Evolutionary conservation across 768 basidiomycete genomes (phyloP).

Genomic region (Psilocybe azurescens): DNA sequence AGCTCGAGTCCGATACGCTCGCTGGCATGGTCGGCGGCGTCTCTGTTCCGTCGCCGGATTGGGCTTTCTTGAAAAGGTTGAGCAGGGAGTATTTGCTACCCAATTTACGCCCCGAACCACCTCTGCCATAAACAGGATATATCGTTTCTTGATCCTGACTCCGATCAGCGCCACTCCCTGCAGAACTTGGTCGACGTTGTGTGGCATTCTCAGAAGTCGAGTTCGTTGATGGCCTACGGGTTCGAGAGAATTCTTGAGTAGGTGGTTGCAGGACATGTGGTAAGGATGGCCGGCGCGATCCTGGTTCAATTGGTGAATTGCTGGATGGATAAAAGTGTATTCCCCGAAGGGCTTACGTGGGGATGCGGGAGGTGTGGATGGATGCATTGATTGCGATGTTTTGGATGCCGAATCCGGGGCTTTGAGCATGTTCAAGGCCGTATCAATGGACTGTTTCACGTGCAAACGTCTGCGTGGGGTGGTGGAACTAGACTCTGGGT

Average conservation of each 20-base stretch:
- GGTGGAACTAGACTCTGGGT: conserved; percentile 32
- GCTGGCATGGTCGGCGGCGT: conserved; percentile 17
- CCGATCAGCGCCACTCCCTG: conserved; percentile 67
- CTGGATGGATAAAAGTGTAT: conserved; percentile 44
- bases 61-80: conserved; percentile 72
- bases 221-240: conserved; percentile 40
- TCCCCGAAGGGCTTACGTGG: conserved; percentile 48
- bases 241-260: conserved; percentile 31
- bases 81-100: conserved; percentile 78
- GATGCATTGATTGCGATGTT: conserved; percentile 23
- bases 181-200: conserved; percentile 70
- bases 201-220: conserved; percentile 27
- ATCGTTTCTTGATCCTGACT: conserved; percentile 34
- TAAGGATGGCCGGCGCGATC: conserved; percentile 70
- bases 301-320: conserved; percentile 36
- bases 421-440: conserved; percentile 61
- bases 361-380: conserved; percentile 47
- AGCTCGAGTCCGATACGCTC: conserved; percentile 4
- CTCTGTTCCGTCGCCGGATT: conserved; percentile 40
- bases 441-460: conserved; percentile 82
- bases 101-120: conserved; percentile 47
- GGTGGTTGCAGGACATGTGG: conserved; percentile 55
- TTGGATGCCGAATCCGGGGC: conserved; percentile 38
- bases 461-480: conserved; percentile 51
- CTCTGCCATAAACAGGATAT: conserved; percentile 37